phyloP scores from a whole-genome alignment of 352 stramenopile genomes.

The Peronosclerospora sorghi region DNA sequence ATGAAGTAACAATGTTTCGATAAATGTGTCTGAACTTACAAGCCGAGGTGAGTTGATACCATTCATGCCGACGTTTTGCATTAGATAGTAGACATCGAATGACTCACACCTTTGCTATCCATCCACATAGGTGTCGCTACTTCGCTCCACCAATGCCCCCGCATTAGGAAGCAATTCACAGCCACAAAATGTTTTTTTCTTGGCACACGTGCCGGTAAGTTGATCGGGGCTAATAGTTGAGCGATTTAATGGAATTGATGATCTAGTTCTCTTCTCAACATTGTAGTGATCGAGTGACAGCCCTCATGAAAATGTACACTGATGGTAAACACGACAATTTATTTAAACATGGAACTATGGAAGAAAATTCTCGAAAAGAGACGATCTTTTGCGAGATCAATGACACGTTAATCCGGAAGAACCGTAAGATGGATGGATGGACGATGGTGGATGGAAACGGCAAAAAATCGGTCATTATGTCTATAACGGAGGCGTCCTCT shows the following conservation, averaged over 20 bases:
- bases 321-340: constrained; percentile 77
- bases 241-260: no score
- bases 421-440: constrained; percentile 29
- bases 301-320: no score
- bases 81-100: no score
- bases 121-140: constrained; percentile 64
- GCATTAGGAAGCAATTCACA: constrained; percentile 42
- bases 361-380: constrained; percentile 63
- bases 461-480: constrained; percentile 7
- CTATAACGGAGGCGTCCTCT: constrained; percentile 7
- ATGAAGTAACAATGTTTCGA: no score
- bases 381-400: constrained; percentile 52
- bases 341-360: constrained; percentile 63
- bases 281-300: no score
- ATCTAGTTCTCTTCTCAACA: no score
- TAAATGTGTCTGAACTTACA: no score
- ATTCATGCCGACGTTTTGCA: no score
- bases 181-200: constrained; percentile 61
- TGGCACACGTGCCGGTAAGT: constrained; percentile 85
- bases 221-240: no score
- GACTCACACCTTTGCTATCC: no score
- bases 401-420: constrained; percentile 32
- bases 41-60: no score
- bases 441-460: constrained; percentile 9
- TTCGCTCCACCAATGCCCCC: constrained; percentile 67